Conservation (phyloP, 1,284 basidiomycete genomes). For the Cryptococcus sp. region DNA sequence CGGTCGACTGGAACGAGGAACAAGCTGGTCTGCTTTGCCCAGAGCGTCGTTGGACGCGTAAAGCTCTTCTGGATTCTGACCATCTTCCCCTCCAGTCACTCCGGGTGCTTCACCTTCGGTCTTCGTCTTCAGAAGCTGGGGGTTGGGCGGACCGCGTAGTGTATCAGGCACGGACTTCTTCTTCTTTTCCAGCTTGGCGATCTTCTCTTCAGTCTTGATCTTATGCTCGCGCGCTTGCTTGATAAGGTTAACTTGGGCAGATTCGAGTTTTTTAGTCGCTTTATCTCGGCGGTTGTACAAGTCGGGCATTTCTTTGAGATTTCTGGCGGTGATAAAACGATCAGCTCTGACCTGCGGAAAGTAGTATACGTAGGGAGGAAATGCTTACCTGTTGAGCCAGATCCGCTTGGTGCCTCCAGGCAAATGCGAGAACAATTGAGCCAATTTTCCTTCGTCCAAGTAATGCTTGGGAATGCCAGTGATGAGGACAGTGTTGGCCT, state of each 20-base stretch:
- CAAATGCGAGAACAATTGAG: constrained; percentile 66
- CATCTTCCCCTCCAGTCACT: constrained; percentile 6
- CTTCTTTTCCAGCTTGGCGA: constrained; percentile 39
- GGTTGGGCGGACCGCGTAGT: constrained; percentile 37
- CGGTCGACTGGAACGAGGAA: constrained; percentile 72
- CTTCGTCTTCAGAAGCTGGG: constrained; percentile 25
- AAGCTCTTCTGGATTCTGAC: constrained; percentile 6
- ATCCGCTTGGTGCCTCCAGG: constrained; percentile 75
- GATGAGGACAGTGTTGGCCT: constrained; percentile 75
- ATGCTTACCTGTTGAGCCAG: constrained; percentile 68
- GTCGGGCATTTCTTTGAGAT: constrained; percentile 64
- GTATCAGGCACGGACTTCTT: constrained; percentile 40
- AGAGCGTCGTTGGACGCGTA: constrained; percentile 19
- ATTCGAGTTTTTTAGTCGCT: constrained; percentile 65
- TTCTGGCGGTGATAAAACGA: constrained; percentile 37
- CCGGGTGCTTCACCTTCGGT: not conserved
- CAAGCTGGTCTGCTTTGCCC: constrained; percentile 59
- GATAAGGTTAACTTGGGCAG: constrained; percentile 63
- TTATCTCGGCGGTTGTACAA: constrained; percentile 63
- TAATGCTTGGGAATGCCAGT: constrained; percentile 69
- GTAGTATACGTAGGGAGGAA: not conserved
- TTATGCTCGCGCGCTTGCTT: constrained; percentile 57
- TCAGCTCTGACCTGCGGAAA: not conserved
- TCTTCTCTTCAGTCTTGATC: constrained; percentile 30
- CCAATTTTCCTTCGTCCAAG: constrained; percentile 63